These are phyloP conservation scores for Mucor indicus DNA, from an alignment of 371 early-diverging fungal genomes.

Conservation along the genomic window DNA sequence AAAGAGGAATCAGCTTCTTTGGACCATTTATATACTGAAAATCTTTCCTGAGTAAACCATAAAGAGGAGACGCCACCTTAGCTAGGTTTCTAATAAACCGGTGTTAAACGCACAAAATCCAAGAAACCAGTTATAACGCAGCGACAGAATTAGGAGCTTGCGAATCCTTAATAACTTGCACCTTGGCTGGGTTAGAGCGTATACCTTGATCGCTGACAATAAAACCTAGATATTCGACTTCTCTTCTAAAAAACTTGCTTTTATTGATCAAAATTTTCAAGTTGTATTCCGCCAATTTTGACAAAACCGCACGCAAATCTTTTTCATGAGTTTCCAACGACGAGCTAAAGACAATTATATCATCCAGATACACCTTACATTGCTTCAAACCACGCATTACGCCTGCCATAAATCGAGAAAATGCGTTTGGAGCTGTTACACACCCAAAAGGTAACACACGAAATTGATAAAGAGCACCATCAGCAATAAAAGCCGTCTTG, in stretches of 20 bases:
- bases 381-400: no score
- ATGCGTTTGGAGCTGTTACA: conserved; percentile 39
- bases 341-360: conserved; percentile 47
- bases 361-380: conserved; percentile 45
- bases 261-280: conserved; percentile 39
- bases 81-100: conserved; percentile 13
- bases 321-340: conserved; percentile 29
- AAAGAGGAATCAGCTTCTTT: conserved; percentile 5
- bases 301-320: conserved; percentile 30
- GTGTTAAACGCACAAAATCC: conserved; percentile 28
- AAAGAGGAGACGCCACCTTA: conserved; percentile 15
- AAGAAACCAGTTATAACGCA: conserved; percentile 21
- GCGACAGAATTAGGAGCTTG: conserved; percentile 20
- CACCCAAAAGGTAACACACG: conserved; percentile 45
- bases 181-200: conserved; percentile 18
- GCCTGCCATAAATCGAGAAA: conserved; percentile 33
- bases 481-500: conserved; percentile 31
- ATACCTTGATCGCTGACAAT: conserved; percentile 29
- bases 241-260: conserved; percentile 32
- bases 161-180: conserved; percentile 25
- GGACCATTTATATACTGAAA: not conserved
- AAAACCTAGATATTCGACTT: conserved; percentile 42
- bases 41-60: not conserved
- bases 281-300: conserved; percentile 19
- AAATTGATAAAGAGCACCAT: conserved; percentile 38